These are phyloP conservation scores for Kondoa malvinella DNA, from an alignment of 768 basidiomycete species.

Conservation along the genomic window DNA sequence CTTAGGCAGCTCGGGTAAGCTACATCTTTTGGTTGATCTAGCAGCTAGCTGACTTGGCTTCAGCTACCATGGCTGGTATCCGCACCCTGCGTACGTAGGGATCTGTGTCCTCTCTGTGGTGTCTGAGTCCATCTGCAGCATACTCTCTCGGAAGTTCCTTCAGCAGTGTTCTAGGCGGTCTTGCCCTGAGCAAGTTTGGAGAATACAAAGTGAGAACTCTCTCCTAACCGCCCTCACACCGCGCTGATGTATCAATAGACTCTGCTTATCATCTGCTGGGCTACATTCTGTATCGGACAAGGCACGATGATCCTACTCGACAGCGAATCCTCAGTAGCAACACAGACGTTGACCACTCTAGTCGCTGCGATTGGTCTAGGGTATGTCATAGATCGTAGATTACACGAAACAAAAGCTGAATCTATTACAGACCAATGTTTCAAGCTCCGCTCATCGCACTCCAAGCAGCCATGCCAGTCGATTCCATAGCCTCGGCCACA, in stretches of 20 bases:
- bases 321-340: conserved; percentile 17
- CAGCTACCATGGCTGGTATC: conserved; percentile 23
- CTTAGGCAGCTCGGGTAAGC: conserved; percentile 13
- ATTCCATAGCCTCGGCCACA: conserved; percentile 43
- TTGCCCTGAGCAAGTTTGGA: conserved; percentile 17
- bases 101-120: background rate
- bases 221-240: conserved; percentile 14
- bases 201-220: conserved; percentile 14
- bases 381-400: background rate
- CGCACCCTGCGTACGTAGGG: conserved; percentile 15
- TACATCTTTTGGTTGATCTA: no score
- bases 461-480: conserved; percentile 72
- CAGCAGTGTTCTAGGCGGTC: conserved; percentile 14
- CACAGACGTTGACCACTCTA: conserved; percentile 9
- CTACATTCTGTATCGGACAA: conserved; percentile 9
- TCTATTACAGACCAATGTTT: background rate
- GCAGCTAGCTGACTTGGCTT: no score
- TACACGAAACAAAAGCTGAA: background rate
- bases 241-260: conserved; percentile 10
- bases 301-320: conserved; percentile 25
- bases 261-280: conserved; percentile 9
- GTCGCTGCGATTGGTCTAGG: conserved; percentile 11
- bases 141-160: conserved; percentile 25
- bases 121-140: background rate
- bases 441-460: conserved; percentile 29